phyloP scores from a whole-genome alignment of 352 stramenopile species.

The Globisporangium megalacanthum region DNA sequence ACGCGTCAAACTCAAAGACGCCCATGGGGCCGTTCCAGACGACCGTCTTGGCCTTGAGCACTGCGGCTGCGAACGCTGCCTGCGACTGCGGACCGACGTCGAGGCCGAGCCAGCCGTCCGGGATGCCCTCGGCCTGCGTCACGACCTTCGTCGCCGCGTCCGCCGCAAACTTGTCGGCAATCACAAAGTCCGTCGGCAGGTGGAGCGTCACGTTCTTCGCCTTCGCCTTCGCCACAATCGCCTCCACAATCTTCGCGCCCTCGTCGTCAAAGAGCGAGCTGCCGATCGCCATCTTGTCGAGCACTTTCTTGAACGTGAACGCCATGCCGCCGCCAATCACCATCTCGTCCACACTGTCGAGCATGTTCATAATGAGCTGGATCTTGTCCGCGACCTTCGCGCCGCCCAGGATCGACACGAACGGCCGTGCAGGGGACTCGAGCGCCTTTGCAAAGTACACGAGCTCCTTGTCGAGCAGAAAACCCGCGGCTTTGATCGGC shows the following conservation, averaged over 20 bases:
- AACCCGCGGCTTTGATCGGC: slow-evolving; percentile 93
- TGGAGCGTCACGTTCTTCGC: slow-evolving; percentile 86
- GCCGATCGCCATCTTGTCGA: slow-evolving; percentile 72
- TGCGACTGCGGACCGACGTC: slow-evolving; percentile 69
- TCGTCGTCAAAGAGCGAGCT: slow-evolving; percentile 95
- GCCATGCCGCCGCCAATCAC: slow-evolving; percentile 96
- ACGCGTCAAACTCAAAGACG: slow-evolving; percentile 97
- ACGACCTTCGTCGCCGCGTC: slow-evolving; percentile 61
- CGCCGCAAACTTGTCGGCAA: slow-evolving; percentile 87
- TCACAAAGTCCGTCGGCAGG: slow-evolving; percentile 91
- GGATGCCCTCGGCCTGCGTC: slow-evolving; percentile 77
- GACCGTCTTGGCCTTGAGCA: slow-evolving; percentile 90
- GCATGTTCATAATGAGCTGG: slow-evolving; percentile 93
- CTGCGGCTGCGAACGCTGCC: slow-evolving; percentile 64
- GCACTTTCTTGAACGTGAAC: slow-evolving; percentile 97
- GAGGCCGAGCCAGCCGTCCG: slow-evolving; percentile 95
- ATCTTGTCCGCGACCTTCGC: slow-evolving; percentile 95
- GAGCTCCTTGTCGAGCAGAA: slow-evolving; percentile 97
- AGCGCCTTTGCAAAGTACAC: slow-evolving; percentile 93
- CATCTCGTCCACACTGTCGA: slow-evolving; percentile 96
- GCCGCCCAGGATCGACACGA: slow-evolving; percentile 94
- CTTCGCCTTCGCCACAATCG: slow-evolving; percentile 89
- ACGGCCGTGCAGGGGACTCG: slow-evolving; percentile 86
- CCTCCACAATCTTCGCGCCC: slow-evolving; percentile 90
- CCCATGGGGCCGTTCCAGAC: slow-evolving; percentile 97